Conservation (phyloP, 2,329 filamentous ascomycete species). For the Claviceps fusiformis region DNA sequence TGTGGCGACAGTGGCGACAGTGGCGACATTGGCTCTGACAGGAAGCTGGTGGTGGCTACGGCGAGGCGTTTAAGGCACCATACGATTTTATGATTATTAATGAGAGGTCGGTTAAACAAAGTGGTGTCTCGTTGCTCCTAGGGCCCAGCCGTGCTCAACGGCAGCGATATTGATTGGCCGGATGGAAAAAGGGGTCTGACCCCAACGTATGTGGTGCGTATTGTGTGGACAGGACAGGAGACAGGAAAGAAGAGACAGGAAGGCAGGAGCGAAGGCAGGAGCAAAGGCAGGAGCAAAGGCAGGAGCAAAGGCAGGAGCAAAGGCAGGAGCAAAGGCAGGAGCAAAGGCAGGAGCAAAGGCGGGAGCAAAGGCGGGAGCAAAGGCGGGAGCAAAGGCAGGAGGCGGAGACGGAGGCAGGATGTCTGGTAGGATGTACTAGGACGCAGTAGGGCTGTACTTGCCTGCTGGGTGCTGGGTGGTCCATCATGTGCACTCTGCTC, state of each 20-base stretch:
- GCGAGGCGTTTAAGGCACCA: neutral
- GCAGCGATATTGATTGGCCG: neutral
- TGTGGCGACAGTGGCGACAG: too few species aligned
- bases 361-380: too few species aligned
- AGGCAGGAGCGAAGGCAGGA: neutral
- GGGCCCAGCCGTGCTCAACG: neutral
- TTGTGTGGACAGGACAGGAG: neutral
- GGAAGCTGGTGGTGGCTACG: neutral
- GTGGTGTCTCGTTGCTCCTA: neutral
- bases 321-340: too few species aligned
- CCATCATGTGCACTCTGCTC: neutral
- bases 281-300: too few species aligned
- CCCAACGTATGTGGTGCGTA: neutral
- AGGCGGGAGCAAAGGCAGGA: too few species aligned
- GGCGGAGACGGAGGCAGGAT: neutral
- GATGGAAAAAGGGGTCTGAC: neutral
- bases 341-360: too few species aligned
- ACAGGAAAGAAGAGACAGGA: neutral
- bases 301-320: neutral
- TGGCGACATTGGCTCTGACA: too few species aligned
- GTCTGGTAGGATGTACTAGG: too few species aligned
- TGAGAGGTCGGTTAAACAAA: neutral
- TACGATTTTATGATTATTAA: neutral
- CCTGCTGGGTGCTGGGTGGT: neutral
- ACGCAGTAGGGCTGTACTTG: neutral